Base-by-base conservation (phyloP, 2,329 filamentous ascomycete genomes). In the Botrytis aclada region DNA sequence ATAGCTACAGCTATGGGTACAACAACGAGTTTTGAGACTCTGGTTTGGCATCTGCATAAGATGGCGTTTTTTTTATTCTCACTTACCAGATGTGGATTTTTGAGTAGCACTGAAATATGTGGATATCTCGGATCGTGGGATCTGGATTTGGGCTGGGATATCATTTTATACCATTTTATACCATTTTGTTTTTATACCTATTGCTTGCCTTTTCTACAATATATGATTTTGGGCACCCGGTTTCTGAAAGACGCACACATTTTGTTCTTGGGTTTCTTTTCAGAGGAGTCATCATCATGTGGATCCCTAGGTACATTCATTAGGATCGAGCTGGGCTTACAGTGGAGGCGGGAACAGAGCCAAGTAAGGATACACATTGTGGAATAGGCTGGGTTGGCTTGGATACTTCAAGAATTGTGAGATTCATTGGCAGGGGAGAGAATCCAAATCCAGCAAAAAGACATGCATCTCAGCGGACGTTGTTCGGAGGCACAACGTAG, bases 41-140 rank as follows among this genome's bases (percentile, higher is more conserved):
- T 69, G 56, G 51, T 45, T 72, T 71, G 29, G 61, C 61, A 69
- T 72, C 64, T 54, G 70, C 70, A 72, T 69, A 54, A 72, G 70
- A 61, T 67, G 70, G 70, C 70, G 70, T 72, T 72, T 61, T 58
- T 43, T 65, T 45, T 61, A 66, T 67, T 67, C 37, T 45, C 64
- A 39, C 32, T 66, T 54, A 9, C 64, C 64, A 66, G 45, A 70
- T 56, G 37, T 61, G 66, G 66, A 61, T 54, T 70, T 69, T 61
- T 61, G 20, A 41, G 66, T 43, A 25, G 66, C 56, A 45, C 51
- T 37, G 20, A 61, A 45, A 45, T 43, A 39, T 61, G 56, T 39
- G n/a, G 29, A 34, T 20, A 10, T 43, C 66, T 70, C 37, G 18
- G 51, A 41, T 61, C n/a, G 37, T 41, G 51, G 51, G 47, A 58